Evolutionary conservation across 495 filamentous ascomycete genomes (phyloP), one percentile per base, ranked within the genome.

Genomic region (Penicillium cataractarum): DNA sequence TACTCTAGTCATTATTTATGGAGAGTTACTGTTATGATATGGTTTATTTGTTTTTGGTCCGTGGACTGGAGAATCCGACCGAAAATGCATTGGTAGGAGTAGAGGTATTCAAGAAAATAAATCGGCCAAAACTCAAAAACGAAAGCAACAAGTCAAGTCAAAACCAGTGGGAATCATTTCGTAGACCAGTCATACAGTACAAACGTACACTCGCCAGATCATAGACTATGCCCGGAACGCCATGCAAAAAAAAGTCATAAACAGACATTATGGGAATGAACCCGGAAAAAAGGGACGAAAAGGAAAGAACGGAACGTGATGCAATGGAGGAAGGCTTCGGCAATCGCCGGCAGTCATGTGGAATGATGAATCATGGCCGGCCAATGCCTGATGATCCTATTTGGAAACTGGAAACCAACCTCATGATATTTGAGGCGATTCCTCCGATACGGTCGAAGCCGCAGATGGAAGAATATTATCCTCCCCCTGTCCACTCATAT

Each of bases 91-190:
- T n/a, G 40, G 39, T 6, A 42, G 5, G 15, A 17, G n/a, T 19
- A 19, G 4, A 17, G 6, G 10, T 19, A 7, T 42, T 6, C 15
- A 42, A 19, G 0, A 2, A n/a, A n/a, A n/a, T n/a, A n/a, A n/a
- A n/a, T n/a, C n/a, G n/a, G n/a, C n/a, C n/a, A n/a, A n/a, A n/a
- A n/a, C n/a, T n/a, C 29, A 31, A 31, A 31, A 7, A 4, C 29
- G 29, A 31, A 12, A 4, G 17, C 7, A 22, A 21, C 24, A 50
- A 29, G 46, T 5, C 31, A 9, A 49, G 35, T 27, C 32, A 21
- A 33, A 17, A 56, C 40, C 44, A 32, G 54, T 64, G 63, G 53
- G 54, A 63, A 58, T 65, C 63, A 55, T 65, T 33, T 58, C 44
- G 57, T 46, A 57, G 24, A 26, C 60, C 63, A 40, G 58, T 29